phyloP scores from a whole-genome alignment of 805 yeast species.

The Lachancea meyersii region DNA sequence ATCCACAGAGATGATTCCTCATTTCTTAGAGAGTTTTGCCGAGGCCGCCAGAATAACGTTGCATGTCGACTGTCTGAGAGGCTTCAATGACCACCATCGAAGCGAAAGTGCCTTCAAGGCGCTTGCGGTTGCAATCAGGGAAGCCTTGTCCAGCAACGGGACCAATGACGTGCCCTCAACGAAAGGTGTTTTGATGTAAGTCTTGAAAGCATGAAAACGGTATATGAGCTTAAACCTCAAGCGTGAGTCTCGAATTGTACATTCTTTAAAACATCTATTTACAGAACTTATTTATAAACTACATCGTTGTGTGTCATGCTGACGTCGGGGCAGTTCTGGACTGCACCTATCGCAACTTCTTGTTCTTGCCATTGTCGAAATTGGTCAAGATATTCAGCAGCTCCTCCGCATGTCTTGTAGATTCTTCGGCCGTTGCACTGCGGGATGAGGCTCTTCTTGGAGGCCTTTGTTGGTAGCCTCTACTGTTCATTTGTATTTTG shows the following conservation, averaged over 20 bases:
- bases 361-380: slow-evolving; percentile 9
- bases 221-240: background rate
- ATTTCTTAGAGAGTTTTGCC: slow-evolving; percentile 89
- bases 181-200: slow-evolving; percentile 79
- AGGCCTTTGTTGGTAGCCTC: slow-evolving; percentile 17
- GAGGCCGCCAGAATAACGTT: slow-evolving; percentile 84
- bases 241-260: too few species aligned
- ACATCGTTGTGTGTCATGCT: background rate
- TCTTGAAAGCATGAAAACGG: background rate
- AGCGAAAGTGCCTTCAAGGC: slow-evolving; percentile 97
- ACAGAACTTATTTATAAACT: slow-evolving; percentile 6
- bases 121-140: slow-evolving; percentile 83
- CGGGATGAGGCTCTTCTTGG: slow-evolving; percentile 11
- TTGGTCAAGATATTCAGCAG: slow-evolving; percentile 15
- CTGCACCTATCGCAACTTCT: slow-evolving; percentile 6
- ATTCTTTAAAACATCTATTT: background rate
- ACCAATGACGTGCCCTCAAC: slow-evolving; percentile 91
- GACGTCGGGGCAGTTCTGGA: background rate
- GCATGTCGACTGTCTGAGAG: slow-evolving; percentile 92
- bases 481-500: slow-evolving; percentile 15
- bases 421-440: slow-evolving; percentile 12
- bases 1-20: slow-evolving; percentile 97
- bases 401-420: slow-evolving; percentile 16
- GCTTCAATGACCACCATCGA: slow-evolving; percentile 92
- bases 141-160: slow-evolving; percentile 78